These are phyloP conservation scores for Canavalia gladiata DNA, from an alignment of 306 rosid species.

Conservation along the genomic window DNA sequence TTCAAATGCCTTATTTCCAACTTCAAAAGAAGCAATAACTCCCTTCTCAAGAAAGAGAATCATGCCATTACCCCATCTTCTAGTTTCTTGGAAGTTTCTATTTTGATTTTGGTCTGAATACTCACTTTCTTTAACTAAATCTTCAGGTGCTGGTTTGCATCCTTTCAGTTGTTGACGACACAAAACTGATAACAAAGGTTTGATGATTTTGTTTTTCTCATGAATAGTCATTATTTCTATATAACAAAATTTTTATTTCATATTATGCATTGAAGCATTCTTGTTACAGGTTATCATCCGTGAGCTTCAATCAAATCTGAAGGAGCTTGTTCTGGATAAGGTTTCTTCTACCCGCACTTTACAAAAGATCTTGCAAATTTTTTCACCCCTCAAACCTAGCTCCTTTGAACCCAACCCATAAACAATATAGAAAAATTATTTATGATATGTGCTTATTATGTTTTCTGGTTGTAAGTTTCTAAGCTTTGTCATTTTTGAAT, in stretches of 20 bases:
- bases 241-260: conserved; percentile 20
- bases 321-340: conserved; percentile 87
- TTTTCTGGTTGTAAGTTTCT: conserved; percentile 24
- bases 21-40: conserved; percentile 7
- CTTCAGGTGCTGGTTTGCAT: conserved; percentile 86
- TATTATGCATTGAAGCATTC: conserved; percentile 41
- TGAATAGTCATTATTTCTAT: conserved; percentile 26
- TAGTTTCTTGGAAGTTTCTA: conserved; percentile 13
- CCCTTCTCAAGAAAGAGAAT: conserved; percentile 22
- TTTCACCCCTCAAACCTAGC: conserved; percentile 2
- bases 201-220: conserved; percentile 44
- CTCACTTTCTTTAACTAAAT: conserved; percentile 27
- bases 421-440: conserved; percentile 13
- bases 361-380: conserved; percentile 18
- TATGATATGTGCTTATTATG: conserved; percentile 20
- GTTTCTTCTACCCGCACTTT: conserved; percentile 54
- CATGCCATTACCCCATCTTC: conserved; percentile 2
- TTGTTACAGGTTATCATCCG: conserved; percentile 73
- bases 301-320: conserved; percentile 71
- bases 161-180: conserved; percentile 88
- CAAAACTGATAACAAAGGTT: conserved; percentile 90
- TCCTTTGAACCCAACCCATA: conserved; percentile 13
- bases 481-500: conserved; percentile 40
- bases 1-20: background rate
- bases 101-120: conserved; percentile 29